Evolutionary conservation across 2,329 filamentous ascomycete species (phyloP).

Genomic region (Ilyonectria destructans): DNA sequence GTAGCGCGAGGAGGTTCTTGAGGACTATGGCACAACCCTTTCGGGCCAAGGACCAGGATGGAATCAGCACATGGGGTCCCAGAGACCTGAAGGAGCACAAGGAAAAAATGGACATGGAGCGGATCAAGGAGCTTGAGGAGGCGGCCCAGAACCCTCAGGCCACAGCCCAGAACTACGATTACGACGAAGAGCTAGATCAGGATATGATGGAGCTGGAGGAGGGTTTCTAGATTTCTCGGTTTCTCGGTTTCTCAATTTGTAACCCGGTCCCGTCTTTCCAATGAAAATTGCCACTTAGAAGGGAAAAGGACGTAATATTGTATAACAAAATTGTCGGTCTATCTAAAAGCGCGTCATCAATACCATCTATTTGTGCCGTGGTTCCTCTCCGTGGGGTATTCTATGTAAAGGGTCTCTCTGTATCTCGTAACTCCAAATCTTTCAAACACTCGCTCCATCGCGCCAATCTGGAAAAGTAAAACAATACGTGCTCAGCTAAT

Average conservation of each 20-base stretch:
- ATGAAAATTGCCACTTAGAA: constrained; percentile 13
- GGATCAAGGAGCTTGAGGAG: constrained; percentile 75
- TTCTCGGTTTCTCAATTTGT: constrained; percentile 46
- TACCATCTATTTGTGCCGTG: constrained; percentile 16
- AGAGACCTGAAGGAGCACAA: constrained; percentile 85
- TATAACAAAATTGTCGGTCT: constrained; percentile 4
- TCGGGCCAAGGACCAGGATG: constrained; percentile 86
- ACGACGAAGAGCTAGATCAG: constrained; percentile 68
- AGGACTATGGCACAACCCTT: constrained; percentile 95
- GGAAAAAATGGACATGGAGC: constrained; percentile 80
- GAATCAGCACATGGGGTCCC: constrained; percentile 92
- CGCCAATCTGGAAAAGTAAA: constrained; percentile 4
- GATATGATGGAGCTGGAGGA: constrained; percentile 71
- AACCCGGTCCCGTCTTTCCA: neutral
- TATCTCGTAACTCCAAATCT: constrained; percentile 11
- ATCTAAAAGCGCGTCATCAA: constrained; percentile 15
- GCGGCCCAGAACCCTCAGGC: constrained; percentile 48
- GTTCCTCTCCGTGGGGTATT: constrained; percentile 5
- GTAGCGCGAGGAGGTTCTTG: constrained; percentile 90
- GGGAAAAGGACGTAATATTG: neutral
- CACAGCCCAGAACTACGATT: constrained; percentile 59
- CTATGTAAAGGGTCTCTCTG: neutral
- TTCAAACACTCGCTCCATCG: constrained; percentile 6
- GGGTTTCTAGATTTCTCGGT: constrained; percentile 46
- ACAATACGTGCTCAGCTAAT: neutral